These are phyloP conservation scores for Aureobasidium sp. DNA, from an alignment of 2,329 filamentous ascomycete species.

Conservation along the genomic window DNA sequence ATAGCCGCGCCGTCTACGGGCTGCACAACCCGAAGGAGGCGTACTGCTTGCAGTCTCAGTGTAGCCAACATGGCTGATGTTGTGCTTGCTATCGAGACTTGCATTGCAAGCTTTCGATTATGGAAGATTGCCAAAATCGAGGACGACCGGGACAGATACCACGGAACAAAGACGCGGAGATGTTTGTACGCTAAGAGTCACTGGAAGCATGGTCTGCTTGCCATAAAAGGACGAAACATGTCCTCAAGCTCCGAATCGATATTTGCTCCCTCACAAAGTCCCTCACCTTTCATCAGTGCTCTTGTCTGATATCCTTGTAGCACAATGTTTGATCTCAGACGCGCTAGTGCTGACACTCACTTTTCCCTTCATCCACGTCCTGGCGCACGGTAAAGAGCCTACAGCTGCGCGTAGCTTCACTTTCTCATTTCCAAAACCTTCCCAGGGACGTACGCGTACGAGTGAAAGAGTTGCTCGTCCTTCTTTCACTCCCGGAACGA, in stretches of 20 bases:
- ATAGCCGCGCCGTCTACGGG: not conserved
- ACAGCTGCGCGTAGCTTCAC: not conserved
- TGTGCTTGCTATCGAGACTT: not conserved
- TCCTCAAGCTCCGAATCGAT: not conserved
- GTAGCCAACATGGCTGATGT: not conserved
- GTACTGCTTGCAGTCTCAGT: not conserved
- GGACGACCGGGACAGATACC: not conserved
- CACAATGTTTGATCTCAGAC: not conserved
- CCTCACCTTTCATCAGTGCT: not conserved
- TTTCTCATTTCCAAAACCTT: not conserved
- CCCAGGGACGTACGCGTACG: no score
- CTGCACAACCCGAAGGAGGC: not conserved
- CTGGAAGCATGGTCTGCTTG: not conserved
- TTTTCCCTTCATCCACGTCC: no score
- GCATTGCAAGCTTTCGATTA: not conserved
- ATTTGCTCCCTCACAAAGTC: not conserved
- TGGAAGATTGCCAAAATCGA: not conserved
- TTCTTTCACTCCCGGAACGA: not conserved
- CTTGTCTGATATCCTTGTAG: not conserved
- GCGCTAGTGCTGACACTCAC: no score
- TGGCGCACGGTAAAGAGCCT: not conserved
- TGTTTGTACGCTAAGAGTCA: not conserved
- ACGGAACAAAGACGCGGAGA: not conserved
- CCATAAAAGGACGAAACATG: not conserved
- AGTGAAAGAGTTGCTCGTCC: no score